Evolutionary conservation across 495 filamentous ascomycete species (phyloP).

Genomic region (Letharia columbiana): DNA sequence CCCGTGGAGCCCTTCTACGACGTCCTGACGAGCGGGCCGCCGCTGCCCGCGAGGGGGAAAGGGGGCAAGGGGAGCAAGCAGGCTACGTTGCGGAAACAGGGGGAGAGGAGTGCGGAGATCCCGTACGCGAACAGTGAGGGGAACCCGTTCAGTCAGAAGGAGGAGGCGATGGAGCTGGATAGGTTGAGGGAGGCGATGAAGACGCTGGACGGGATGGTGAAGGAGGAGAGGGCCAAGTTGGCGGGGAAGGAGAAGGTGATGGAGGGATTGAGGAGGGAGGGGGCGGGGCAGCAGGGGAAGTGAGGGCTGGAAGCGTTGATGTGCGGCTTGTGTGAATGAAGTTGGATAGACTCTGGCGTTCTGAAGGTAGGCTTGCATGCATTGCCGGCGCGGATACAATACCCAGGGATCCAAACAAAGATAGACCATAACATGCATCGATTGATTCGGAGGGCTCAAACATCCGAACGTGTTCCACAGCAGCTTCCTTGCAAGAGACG

Average conservation of each 20-base stretch:
- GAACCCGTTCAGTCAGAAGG: constrained; percentile 66
- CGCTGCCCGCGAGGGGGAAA: constrained; percentile 31
- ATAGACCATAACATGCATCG: not conserved
- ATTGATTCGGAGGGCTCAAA: not conserved
- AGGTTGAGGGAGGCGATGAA: constrained; percentile 50
- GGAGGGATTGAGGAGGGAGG: constrained; percentile 49
- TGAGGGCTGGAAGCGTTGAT: not conserved
- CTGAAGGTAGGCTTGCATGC: not conserved
- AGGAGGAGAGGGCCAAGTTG: constrained; percentile 57
- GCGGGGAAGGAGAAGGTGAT: constrained; percentile 54
- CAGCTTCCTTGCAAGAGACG: not conserved
- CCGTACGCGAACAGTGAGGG: constrained; percentile 52
- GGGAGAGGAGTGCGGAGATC: constrained; percentile 60
- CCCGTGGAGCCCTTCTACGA: constrained; percentile 85
- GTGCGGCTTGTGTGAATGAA: not conserved
- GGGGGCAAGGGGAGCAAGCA: constrained; percentile 41
- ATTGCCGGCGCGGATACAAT: constrained; percentile 15
- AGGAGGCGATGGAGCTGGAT: constrained; percentile 61
- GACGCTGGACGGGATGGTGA: constrained; percentile 61
- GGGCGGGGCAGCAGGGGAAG: constrained; percentile 39
- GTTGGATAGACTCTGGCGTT: constrained; percentile 1
- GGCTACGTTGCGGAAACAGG: constrained; percentile 37
- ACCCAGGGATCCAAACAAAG: not conserved
- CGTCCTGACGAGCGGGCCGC: constrained; percentile 57
- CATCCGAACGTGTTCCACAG: not conserved